Evolutionary conservation across 129 eudicot genomes (phyloP).

Genomic region (Saussurea involucrata): DNA sequence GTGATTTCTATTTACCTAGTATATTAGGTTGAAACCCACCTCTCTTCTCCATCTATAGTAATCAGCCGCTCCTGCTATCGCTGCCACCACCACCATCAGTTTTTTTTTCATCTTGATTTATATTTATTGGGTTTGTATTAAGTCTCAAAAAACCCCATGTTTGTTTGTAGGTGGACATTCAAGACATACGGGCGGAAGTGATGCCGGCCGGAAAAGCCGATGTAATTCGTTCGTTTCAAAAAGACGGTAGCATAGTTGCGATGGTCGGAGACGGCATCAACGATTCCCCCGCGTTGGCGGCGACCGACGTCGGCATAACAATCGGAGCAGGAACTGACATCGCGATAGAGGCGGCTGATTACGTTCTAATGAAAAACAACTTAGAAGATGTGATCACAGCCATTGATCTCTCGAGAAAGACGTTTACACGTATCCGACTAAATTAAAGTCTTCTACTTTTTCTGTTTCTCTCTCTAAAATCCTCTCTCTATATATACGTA

Average conservation of each 20-base stretch:
- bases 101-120: no score
- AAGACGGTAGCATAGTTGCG: conserved; percentile 80
- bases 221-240: conserved; percentile 77
- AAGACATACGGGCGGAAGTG: conserved; percentile 87
- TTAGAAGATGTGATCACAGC: conserved; percentile 98
- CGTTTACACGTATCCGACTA: conserved; percentile 66
- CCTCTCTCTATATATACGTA: no score
- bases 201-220: conserved; percentile 98
- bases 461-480: no score
- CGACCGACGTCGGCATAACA: conserved; percentile 95
- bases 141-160: no score
- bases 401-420: conserved; percentile 91
- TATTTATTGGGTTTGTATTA: no score
- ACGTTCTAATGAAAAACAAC: conserved; percentile 84
- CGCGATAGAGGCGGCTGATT: conserved; percentile 97
- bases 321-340: conserved; percentile 96
- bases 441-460: no score
- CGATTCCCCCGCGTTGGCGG: conserved; percentile 93
- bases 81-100: no score
- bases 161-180: conserved; percentile 76
- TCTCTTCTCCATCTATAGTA: no score
- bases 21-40: no score
- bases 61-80: no score
- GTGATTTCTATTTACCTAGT: no score
- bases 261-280: conserved; percentile 99